Conservation (phyloP, 805 yeast genomes). For the Candida schatavii region DNA sequence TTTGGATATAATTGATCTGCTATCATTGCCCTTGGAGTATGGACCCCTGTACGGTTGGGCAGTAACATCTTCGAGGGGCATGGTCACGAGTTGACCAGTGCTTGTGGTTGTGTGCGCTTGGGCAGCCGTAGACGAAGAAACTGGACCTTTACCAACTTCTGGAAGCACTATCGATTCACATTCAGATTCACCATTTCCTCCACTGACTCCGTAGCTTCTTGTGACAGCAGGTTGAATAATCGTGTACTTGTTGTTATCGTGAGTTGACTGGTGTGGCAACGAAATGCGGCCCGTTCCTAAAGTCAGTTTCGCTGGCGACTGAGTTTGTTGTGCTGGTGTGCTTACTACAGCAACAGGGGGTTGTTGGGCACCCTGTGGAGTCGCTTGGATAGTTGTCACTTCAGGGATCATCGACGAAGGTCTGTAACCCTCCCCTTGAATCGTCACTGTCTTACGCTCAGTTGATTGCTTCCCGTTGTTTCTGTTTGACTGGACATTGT, state of each 20-base stretch:
- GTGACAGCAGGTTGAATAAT: background rate
- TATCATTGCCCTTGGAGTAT: constrained; percentile 1
- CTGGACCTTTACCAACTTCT: background rate
- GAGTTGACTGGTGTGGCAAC: background rate
- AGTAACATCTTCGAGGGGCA: background rate
- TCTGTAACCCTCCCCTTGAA: background rate
- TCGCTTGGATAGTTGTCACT: background rate
- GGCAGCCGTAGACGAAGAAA: no score
- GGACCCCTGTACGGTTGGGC: constrained; percentile 3
- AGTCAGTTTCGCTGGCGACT: background rate
- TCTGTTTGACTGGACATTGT: background rate
- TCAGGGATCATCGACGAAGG: background rate
- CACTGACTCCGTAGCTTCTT: no score
- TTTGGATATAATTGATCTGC: background rate
- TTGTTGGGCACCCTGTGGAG: background rate
- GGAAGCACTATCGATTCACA: no score
- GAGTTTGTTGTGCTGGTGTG: background rate
- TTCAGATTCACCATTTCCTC: no score
- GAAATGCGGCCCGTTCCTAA: no score
- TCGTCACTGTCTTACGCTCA: no score
- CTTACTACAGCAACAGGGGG: background rate
- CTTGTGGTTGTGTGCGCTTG: no score
- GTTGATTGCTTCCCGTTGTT: background rate
- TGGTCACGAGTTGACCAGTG: no score
- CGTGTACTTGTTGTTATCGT: background rate